These are phyloP conservation scores for Salix viminalis DNA, from an alignment of 345 rosid genomes.

Conservation along the genomic window DNA sequence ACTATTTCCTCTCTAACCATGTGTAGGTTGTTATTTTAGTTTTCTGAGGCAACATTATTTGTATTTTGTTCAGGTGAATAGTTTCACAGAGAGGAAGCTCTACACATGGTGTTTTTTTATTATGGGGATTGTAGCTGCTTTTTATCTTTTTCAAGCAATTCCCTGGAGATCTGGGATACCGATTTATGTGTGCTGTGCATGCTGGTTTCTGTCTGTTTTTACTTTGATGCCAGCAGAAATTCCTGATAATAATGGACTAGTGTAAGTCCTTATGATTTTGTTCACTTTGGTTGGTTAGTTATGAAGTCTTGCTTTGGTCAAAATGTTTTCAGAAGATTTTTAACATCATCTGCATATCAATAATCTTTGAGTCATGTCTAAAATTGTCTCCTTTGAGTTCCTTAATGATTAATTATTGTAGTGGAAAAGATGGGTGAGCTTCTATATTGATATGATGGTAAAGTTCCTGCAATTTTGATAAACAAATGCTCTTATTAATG, in stretches of 20 bases:
- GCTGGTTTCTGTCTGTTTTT: slow-evolving; percentile 80
- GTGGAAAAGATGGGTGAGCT: not conserved
- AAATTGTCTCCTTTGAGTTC: not conserved
- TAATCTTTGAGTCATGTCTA: not conserved
- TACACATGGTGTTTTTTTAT: slow-evolving; percentile 84
- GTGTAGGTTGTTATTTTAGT: not conserved
- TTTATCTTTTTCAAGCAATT: slow-evolving; percentile 53
- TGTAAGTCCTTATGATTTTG: slow-evolving; percentile 47
- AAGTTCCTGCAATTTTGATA: not conserved
- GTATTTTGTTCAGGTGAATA: slow-evolving; percentile 66
- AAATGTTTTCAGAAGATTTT: not conserved
- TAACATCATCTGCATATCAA: not conserved
- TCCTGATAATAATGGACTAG: slow-evolving; percentile 82
- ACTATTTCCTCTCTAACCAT: slow-evolving; percentile 1
- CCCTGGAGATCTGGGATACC: slow-evolving; percentile 82
- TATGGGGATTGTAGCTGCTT: slow-evolving; percentile 52
- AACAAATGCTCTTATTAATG: not conserved
- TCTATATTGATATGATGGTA: not conserved
- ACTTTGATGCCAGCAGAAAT: slow-evolving; percentile 98
- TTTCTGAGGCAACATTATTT: slow-evolving; percentile 16
- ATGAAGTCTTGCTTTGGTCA: not conserved
- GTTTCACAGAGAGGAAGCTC: slow-evolving; percentile 89
- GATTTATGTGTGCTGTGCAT: slow-evolving; percentile 60
- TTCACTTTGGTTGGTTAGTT: not conserved
- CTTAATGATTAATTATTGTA: not conserved